These are phyloP conservation scores for Suhomyces anneliseae DNA, from an alignment of 1,139 yeast genomes.

Conservation along the genomic window DNA sequence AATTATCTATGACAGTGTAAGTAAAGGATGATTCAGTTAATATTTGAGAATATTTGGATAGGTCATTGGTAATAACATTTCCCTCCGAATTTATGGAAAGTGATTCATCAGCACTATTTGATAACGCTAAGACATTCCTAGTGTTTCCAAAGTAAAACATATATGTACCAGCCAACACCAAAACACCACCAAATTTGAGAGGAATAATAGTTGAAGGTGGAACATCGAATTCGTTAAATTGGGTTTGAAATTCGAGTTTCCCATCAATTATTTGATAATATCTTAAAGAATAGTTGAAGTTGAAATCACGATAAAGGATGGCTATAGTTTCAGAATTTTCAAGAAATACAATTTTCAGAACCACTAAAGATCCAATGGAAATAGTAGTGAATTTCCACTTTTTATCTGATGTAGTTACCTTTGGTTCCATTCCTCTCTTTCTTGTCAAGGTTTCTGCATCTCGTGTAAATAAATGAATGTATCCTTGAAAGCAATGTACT, in stretches of 20 bases:
- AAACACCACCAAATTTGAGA: slow-evolving; percentile 27
- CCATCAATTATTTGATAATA: slow-evolving; percentile 22
- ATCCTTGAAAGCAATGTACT: slow-evolving; percentile 33
- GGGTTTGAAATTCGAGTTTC: slow-evolving; percentile 14
- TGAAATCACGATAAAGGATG: slow-evolving; percentile 37
- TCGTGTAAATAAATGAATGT: slow-evolving; percentile 23
- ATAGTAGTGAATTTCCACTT: slow-evolving; percentile 16
- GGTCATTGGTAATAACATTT: slow-evolving; percentile 15
- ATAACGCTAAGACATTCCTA: slow-evolving; percentile 14
- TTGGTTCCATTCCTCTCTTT: slow-evolving; percentile 2
- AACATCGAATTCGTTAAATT: slow-evolving; percentile 36
- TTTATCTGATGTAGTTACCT: slow-evolving; percentile 1
- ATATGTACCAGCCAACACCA: slow-evolving; percentile 31
- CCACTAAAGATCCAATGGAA: slow-evolving; percentile 31
- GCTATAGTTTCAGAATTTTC: slow-evolving; percentile 19
- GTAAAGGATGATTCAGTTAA: slow-evolving; percentile 11
- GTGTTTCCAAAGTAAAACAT: slow-evolving; percentile 35
- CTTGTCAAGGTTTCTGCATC: neutral
- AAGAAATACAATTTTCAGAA: slow-evolving; percentile 24
- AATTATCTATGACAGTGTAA: slow-evolving; percentile 25
- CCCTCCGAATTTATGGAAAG: slow-evolving; percentile 11
- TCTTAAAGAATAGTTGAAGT: slow-evolving; percentile 34
- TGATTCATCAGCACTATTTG: slow-evolving; percentile 6
- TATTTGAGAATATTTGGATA: slow-evolving; percentile 9
- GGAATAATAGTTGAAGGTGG: slow-evolving; percentile 34